phyloP scores from a whole-genome alignment of 495 filamentous ascomycete species.

The Neurospora intermedia region DNA sequence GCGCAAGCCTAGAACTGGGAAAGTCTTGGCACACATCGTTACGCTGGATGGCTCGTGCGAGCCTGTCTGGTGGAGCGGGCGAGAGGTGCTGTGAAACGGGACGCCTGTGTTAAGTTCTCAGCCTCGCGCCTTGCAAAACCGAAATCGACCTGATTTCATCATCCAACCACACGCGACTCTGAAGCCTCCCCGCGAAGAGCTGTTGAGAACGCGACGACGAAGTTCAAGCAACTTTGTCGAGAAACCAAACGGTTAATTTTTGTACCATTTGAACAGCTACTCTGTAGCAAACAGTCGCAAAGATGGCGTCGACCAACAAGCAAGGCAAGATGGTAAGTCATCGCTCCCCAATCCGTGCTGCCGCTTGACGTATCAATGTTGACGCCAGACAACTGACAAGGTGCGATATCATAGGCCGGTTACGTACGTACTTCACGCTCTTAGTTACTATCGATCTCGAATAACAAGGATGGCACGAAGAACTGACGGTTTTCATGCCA shows the following conservation, averaged over 20 bases:
- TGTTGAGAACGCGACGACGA: conserved; percentile 15
- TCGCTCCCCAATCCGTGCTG: conserved; percentile 16
- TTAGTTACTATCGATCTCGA: background rate
- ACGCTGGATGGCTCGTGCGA: conserved; percentile 2
- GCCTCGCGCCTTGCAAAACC: conserved; percentile 20
- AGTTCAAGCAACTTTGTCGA: conserved; percentile 20
- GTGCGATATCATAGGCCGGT: conserved; percentile 60
- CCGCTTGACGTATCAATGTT: conserved; percentile 39
- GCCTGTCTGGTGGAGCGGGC: conserved; percentile 1
- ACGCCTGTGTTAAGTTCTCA: conserved; percentile 10
- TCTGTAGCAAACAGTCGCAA: conserved; percentile 46
- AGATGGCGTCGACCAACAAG: conserved; percentile 89
- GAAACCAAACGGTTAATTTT: conserved; percentile 36
- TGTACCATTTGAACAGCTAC: conserved; percentile 50
- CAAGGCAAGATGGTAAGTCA: conserved; percentile 96
- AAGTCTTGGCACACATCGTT: background rate
- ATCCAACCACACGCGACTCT: conserved; percentile 27
- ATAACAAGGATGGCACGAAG: background rate
- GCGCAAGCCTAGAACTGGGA: background rate
- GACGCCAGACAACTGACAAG: conserved; percentile 60
- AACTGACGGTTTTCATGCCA: conserved; percentile 22
- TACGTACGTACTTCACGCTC: conserved; percentile 60
- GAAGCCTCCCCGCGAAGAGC: conserved; percentile 20
- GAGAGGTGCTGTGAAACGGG: conserved; percentile 18
- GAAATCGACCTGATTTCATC: conserved; percentile 10